These are phyloP conservation scores for Saprolegnia parasitica DNA, from an alignment of 352 stramenopile species.

Conservation along the genomic window DNA sequence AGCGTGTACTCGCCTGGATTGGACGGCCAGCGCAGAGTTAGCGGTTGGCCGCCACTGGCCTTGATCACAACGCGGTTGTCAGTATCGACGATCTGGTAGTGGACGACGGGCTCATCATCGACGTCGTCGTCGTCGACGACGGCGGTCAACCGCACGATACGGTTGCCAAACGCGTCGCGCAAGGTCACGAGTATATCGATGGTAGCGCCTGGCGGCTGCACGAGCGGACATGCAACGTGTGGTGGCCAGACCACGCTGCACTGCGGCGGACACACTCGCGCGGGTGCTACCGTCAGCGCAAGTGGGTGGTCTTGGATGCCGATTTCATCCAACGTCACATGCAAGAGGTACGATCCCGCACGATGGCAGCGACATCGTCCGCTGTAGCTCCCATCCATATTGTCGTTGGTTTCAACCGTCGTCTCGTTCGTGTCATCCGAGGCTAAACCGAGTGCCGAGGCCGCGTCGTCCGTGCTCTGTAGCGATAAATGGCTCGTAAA, in stretches of 20 bases:
- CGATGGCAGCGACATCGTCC: not conserved
- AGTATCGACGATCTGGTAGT: not conserved
- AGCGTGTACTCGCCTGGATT: not conserved
- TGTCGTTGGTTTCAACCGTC: slow-evolving; percentile 11
- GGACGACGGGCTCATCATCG: not conserved
- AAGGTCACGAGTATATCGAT: not conserved
- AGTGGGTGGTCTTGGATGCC: not conserved
- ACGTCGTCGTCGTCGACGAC: not conserved
- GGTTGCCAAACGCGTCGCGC: not conserved
- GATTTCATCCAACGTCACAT: not conserved
- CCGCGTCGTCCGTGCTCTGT: not conserved
- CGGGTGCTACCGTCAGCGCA: not conserved
- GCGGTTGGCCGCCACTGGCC: not conserved
- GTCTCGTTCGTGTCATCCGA: not conserved
- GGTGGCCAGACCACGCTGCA: not conserved
- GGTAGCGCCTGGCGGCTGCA: not conserved
- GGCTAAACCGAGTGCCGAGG: not conserved
- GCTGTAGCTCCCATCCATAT: slow-evolving; percentile 18
- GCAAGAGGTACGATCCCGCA: not conserved
- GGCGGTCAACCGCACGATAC: too few relatives aligned
- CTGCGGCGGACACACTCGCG: not conserved
- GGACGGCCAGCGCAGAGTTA: not conserved
- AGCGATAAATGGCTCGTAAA: not conserved
- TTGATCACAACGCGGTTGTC: not conserved
- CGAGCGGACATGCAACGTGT: not conserved